Conservation (phyloP, 768 basidiomycete genomes). For the Xanthoconium purpureum region DNA sequence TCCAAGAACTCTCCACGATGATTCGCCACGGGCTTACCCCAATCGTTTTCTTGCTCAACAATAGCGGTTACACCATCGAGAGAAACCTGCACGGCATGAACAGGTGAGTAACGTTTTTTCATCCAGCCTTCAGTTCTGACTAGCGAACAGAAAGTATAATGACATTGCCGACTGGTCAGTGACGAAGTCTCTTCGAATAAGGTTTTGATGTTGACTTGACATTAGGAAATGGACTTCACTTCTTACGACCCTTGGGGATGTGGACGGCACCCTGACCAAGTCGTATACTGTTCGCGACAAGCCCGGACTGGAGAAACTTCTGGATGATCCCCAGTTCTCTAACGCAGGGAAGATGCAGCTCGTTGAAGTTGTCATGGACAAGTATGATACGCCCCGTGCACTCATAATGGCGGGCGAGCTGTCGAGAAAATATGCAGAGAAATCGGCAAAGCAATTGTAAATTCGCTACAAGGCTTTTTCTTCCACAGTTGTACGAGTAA, state of each 20-base stretch:
- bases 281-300: constrained; percentile 71
- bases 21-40: constrained; percentile 68
- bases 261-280: constrained; percentile 43
- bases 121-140: not conserved
- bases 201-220: not conserved
- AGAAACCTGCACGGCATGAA: constrained; percentile 65
- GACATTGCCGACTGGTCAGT: constrained; percentile 72
- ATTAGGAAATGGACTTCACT: constrained; percentile 62
- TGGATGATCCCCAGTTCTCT: constrained; percentile 61
- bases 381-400: constrained; percentile 66
- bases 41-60: constrained; percentile 82
- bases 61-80: constrained; percentile 86
- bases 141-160: constrained; percentile 65
- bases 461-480: not conserved
- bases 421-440: constrained; percentile 11
- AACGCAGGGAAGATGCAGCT: constrained; percentile 67
- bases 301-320: constrained; percentile 60
- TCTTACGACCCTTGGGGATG: constrained; percentile 56
- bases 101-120: constrained; percentile 33
- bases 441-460: constrained; percentile 22
- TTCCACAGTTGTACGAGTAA: not conserved
- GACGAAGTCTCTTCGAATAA: not conserved
- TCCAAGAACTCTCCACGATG: constrained; percentile 87
- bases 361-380: constrained; percentile 77
- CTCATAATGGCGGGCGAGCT: constrained; percentile 51